These are phyloP conservation scores for Platanthera zijinensis DNA, from an alignment of 106 monocot genomes.

Conservation along the genomic window DNA sequence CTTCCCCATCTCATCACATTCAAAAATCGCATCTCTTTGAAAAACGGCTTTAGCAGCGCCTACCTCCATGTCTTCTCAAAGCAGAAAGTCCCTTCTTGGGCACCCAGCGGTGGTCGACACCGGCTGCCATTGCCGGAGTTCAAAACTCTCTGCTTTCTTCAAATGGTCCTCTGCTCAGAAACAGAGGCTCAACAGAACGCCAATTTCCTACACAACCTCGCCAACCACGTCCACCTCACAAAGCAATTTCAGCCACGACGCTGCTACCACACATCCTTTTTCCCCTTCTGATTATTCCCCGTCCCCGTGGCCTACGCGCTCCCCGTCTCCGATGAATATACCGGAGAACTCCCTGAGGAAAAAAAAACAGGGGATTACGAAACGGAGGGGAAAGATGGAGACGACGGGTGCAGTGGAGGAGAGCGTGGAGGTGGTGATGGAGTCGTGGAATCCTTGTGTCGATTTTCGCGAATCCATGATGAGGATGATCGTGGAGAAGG, in stretches of 20 bases:
- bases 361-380: neutral
- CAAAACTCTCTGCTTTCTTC: slow-evolving; percentile 44
- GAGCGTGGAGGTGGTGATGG: slow-evolving; percentile 58
- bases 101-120: slow-evolving; percentile 45
- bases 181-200: neutral
- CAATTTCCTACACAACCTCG: slow-evolving; percentile 16
- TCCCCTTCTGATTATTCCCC: neutral
- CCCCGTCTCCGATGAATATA: slow-evolving; percentile 9
- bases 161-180: slow-evolving; percentile 14
- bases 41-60: neutral
- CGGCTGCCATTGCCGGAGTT: slow-evolving; percentile 50
- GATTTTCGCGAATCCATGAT: slow-evolving; percentile 67
- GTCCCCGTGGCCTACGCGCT: slow-evolving; percentile 10
- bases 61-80: neutral
- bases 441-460: slow-evolving; percentile 46
- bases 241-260: slow-evolving; percentile 1
- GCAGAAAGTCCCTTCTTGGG: neutral
- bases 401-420: slow-evolving; percentile 15
- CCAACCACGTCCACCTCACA: slow-evolving; percentile 14
- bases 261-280: neutral
- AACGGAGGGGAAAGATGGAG: slow-evolving; percentile 4
- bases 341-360: neutral
- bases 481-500: slow-evolving; percentile 69
- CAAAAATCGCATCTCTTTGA: too few species aligned
- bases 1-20: too few species aligned